Conservation (phyloP, 2,329 filamentous ascomycete species). For the Trichoderma simmonsii region DNA sequence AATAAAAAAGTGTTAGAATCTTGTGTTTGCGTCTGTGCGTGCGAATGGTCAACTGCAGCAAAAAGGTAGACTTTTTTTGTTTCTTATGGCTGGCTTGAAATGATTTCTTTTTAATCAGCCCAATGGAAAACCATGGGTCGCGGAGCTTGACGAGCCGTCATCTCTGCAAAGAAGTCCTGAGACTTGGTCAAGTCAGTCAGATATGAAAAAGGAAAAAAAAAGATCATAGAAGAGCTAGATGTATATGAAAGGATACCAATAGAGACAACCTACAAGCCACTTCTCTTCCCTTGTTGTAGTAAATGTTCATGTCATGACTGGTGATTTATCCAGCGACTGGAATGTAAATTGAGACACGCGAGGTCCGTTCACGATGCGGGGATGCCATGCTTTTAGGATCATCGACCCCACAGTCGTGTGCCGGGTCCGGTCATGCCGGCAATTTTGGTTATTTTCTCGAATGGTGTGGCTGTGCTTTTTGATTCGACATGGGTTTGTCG, state of each 20-base stretch:
- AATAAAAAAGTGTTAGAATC: not conserved
- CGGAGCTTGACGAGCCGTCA: not conserved
- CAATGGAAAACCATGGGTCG: not conserved
- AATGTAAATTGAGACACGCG: not conserved
- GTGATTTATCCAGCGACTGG: not conserved
- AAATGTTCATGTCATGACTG: not conserved
- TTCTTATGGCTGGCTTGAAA: not conserved
- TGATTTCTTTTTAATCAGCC: not conserved
- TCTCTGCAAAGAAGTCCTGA: not conserved
- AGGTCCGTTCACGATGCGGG: not conserved
- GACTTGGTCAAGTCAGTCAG: not conserved
- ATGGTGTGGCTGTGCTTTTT: not conserved
- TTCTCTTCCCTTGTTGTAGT: not conserved
- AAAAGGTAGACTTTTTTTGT: not conserved
- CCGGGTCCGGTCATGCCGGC: not conserved
- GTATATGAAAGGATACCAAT: conserved; percentile 12
- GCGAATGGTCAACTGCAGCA: not conserved
- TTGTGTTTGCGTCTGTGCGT: not conserved
- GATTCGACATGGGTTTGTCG: not conserved
- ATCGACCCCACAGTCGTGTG: not conserved
- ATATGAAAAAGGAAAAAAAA: not conserved
- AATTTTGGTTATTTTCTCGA: not conserved
- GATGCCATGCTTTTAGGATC: not conserved
- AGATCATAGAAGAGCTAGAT: conserved; percentile 7
- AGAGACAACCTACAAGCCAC: not conserved